Evolutionary conservation across 257 asterid species (phyloP).

Genomic region (Petunia secreta): DNA sequence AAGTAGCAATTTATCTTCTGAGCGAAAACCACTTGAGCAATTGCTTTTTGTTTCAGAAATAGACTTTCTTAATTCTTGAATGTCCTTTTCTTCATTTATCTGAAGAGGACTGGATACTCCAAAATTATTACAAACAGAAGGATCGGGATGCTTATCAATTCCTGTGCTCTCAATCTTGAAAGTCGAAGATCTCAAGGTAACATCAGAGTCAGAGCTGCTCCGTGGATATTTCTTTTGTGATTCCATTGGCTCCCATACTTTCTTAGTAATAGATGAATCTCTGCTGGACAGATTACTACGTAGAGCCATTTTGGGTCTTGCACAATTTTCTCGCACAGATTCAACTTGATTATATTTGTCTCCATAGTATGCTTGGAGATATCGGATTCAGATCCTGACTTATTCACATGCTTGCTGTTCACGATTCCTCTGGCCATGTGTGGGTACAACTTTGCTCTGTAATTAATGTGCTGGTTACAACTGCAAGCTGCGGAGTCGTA

Average conservation of each 20-base stretch:
- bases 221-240: conserved; percentile 68
- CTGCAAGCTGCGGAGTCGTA: conserved; percentile 60
- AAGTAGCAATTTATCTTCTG: conserved; percentile 39
- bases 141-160: conserved; percentile 55
- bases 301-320: conserved; percentile 52
- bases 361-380: conserved; percentile 65
- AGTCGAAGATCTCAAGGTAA: conserved; percentile 60
- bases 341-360: conserved; percentile 55
- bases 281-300: conserved; percentile 46
- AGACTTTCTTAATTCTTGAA: conserved; percentile 30
- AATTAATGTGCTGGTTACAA: conserved; percentile 64
- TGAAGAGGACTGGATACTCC: conserved; percentile 48
- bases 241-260: conserved; percentile 98
- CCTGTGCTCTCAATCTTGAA: conserved; percentile 55
- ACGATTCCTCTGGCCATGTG: conserved; percentile 46
- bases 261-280: conserved; percentile 50
- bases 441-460: conserved; percentile 57
- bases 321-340: conserved; percentile 50
- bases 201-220: conserved; percentile 72
- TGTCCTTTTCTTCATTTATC: conserved; percentile 41
- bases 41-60: conserved; percentile 36
- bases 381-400: conserved; percentile 58
- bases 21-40: conserved; percentile 34
- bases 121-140: conserved; percentile 51
- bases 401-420: conserved; percentile 51